Evolutionary conservation across 805 yeast species (phyloP), one percentile per base, ranked within the genome.

Genomic region (Yamadazyma scolyti): DNA sequence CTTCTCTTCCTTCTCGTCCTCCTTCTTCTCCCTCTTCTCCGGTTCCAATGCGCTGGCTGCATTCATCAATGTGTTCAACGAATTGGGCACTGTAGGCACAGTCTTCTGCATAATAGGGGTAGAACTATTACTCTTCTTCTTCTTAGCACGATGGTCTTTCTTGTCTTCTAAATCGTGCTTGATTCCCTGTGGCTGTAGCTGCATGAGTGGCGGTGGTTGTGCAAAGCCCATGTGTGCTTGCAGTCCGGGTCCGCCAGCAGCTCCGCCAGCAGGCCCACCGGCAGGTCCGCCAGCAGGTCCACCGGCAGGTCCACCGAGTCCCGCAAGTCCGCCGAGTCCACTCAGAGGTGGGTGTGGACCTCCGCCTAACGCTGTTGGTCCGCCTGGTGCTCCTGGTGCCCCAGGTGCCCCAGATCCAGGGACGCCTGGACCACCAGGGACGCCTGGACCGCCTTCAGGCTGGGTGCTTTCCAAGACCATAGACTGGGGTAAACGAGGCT

Each of bases 401-500:
- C n/a, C n/a, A n/a, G n/a, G n/a, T n/a, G n/a, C n/a, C n/a, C n/a
- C n/a, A 10, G 18, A n/a, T 9, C 11, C 20, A 13, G 37, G 39
- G 23, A 27, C 33, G 12, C 22, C 26, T 23, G 20, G 31, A 13
- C n/a, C 12, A 36, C 39, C 20, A 13, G 37, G 39, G 23, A 27
- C 33, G 12, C 22, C 26, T 23, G 20, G 31, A 13, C n/a, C 12
- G 39, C 39, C 44, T 34, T 44, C 60, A 12, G 43, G 58, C 5
- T 44, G 55, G 8, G 61, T 55, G 33, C 62, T 54, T 43, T 65
- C 71, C 51, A 80, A 77, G n/a, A 79, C 73, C 70, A 79, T 76
- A 4, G 77, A 77, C 37, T 71, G 78, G 20, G 82, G 81, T 51
- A 75, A 56, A 52, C 75, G 62, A 41, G 79, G 75, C 57, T 81